Base-by-base conservation (phyloP, 2,329 filamentous ascomycete genomes). In the Scopulariopsis brevicaulis region DNA sequence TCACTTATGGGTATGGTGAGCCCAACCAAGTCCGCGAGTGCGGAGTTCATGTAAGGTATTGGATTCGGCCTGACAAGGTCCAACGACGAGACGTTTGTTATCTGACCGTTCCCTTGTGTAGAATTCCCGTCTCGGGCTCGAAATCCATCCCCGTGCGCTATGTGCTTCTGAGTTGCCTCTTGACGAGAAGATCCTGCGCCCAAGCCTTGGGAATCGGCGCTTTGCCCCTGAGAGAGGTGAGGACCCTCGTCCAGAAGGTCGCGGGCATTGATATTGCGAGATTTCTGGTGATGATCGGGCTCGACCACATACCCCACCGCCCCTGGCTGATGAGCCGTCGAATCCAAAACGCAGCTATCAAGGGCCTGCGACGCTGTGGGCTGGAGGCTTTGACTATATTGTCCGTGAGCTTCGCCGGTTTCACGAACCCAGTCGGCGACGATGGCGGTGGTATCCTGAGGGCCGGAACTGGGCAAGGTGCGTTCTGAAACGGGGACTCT, bases 1-100 rank as follows among this genome's bases (percentile, higher is more conserved):
- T 64, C 62, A 10, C 57, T 53, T 12, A 55, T 35, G 1, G 69
- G 60, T 2, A 59, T 50, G 20, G 46, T 22, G 46, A 50, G 46
- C 6, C 46, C 46, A 20, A 24, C 20, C 8, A 50, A 24, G 22
- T 50, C 46, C 20, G 46, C 46, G 22, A 24, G 20, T 50, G 46
- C 22, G 22, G 46, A 22, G 24, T 6, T 50, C 22, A 22, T 7
- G 40, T 6, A 18, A 4, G 3, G 11, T n/a, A 46, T n/a, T 2
- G 40, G 2, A n/a, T n/a, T 46, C 4, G 40, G 6, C 18, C 40
- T 46, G 40, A 14, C 14, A n/a, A n/a, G 18, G 6, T 18, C n/a
- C 40, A 46, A 46, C 2, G 8, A 46, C 14, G 40, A 46, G 18
- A 8, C 3, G 18, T n/a, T 18, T 46, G 15, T 46, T 15, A n/a